Conservation (phyloP, 2,329 filamentous ascomycete species). For the Neophaeococcomyces aloes region DNA sequence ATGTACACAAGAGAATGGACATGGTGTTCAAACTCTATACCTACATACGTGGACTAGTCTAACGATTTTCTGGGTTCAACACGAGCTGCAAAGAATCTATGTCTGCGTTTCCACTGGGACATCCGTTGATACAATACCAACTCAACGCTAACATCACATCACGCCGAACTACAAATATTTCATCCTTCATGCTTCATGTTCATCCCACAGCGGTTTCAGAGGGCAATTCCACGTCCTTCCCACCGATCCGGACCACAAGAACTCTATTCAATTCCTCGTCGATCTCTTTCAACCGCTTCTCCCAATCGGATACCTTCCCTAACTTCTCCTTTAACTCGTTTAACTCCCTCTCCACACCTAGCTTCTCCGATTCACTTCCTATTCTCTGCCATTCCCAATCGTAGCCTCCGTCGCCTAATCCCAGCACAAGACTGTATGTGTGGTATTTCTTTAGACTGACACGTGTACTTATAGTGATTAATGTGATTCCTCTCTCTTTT, state of each 20-base stretch:
- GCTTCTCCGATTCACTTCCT: constrained; percentile 84
- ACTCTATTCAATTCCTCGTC: constrained; percentile 64
- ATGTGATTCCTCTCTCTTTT: constrained; percentile 85
- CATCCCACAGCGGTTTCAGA: neutral
- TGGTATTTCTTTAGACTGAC: constrained; percentile 94
- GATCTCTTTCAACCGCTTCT: constrained; percentile 65
- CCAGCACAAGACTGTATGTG: constrained; percentile 77
- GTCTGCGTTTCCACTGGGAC: too few species aligned
- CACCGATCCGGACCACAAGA: constrained; percentile 40
- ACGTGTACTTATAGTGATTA: constrained; percentile 92
- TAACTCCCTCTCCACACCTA: constrained; percentile 83
- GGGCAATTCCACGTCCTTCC: constrained; percentile 1
- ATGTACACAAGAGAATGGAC: too few species aligned
- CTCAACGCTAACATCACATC: too few species aligned
- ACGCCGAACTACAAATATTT: too few species aligned
- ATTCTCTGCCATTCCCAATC: constrained; percentile 92
- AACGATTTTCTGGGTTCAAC: too few species aligned
- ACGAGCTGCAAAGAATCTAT: too few species aligned
- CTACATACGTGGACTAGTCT: too few species aligned
- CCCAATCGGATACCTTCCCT: constrained; percentile 74
- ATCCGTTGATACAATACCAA: too few species aligned
- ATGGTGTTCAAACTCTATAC: too few species aligned
- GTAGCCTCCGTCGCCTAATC: constrained; percentile 66
- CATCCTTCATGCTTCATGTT: neutral
- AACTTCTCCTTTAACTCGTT: constrained; percentile 72